Percentiles rank a stretch among this genome's conserved stretches.
Evolutionary conservation across 2,329 filamentous ascomycete genomes (phyloP).

Genomic region (Xenoacremonium recifei): DNA sequence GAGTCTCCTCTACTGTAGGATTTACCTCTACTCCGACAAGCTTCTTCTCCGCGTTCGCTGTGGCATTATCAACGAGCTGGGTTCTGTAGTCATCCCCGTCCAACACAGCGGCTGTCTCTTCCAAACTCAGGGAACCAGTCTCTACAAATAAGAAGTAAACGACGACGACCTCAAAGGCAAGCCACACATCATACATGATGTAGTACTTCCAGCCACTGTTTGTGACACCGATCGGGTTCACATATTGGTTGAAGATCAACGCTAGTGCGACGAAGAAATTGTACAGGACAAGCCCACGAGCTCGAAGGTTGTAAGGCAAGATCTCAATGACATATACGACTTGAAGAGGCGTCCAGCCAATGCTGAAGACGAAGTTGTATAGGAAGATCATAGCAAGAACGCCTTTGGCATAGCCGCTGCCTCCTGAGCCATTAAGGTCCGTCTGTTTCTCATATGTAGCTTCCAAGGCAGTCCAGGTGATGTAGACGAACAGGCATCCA

Average conservation of each 20-base stretch:
- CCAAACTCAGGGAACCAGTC: conserved; percentile 6
- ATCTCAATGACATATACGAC: conserved; percentile 46
- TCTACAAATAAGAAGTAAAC: conserved; percentile 11
- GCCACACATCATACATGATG: conserved; percentile 11
- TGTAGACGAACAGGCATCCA: too few relatives aligned
- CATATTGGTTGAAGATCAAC: conserved; percentile 38
- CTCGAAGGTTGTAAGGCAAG: conserved; percentile 35
- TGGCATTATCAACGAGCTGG: conserved; percentile 3
- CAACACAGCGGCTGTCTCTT: conserved; percentile 8
- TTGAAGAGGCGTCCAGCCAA: conserved; percentile 25
- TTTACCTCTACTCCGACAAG: neutral
- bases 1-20: too few relatives aligned
- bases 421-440: too few relatives aligned
- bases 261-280: conserved; percentile 22
- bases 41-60: neutral
- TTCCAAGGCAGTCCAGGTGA: too few relatives aligned
- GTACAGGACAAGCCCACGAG: conserved; percentile 17
- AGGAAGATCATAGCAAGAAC: too few relatives aligned
- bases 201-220: conserved; percentile 13
- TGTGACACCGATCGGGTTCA: conserved; percentile 36
- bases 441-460: too few relatives aligned
- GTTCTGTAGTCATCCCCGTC: conserved; percentile 6
- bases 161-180: conserved; percentile 7
- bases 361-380: too few relatives aligned
- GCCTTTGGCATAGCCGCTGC: too few relatives aligned